These are phyloP conservation scores for Primulina huaijiensis DNA, from an alignment of 257 asterid species.

Conservation along the genomic window DNA sequence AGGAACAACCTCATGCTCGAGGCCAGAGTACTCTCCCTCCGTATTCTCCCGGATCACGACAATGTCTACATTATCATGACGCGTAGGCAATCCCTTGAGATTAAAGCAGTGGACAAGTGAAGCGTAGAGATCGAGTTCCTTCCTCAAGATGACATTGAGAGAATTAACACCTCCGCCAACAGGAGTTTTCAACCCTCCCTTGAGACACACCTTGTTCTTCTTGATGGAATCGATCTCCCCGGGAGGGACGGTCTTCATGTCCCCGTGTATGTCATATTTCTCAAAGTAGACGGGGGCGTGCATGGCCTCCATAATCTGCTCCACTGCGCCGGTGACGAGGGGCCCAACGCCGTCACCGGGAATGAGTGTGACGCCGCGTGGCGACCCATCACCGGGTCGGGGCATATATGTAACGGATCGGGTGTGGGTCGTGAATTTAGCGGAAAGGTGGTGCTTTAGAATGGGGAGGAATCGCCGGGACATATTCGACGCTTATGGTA, in stretches of 20 bases:
- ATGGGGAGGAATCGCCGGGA: slow-evolving; percentile 30
- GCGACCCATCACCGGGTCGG: slow-evolving; percentile 90
- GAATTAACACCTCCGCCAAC: slow-evolving; percentile 97
- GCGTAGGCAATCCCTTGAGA: slow-evolving; percentile 71
- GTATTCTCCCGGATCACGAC: slow-evolving; percentile 96
- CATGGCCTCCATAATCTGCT: slow-evolving; percentile 96
- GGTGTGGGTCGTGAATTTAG: slow-evolving; percentile 33
- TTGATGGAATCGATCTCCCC: slow-evolving; percentile 74
- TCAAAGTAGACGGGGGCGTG: slow-evolving; percentile 94
- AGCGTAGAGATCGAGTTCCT: slow-evolving; percentile 93
- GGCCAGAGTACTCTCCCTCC: slow-evolving; percentile 94
- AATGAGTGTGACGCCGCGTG: slow-evolving; percentile 76
- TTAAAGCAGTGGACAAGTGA: slow-evolving; percentile 91
- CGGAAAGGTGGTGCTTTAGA: slow-evolving; percentile 33
- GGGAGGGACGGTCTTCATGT: slow-evolving; percentile 67
- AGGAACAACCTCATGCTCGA: slow-evolving; percentile 99
- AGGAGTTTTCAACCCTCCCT: slow-evolving; percentile 88
- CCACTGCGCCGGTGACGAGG: slow-evolving; percentile 89
- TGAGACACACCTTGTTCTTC: slow-evolving; percentile 86
- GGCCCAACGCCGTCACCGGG: slow-evolving; percentile 99
- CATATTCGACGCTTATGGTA: neutral
- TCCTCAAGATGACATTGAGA: slow-evolving; percentile 73
- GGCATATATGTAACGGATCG: slow-evolving; percentile 98
- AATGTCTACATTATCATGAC: slow-evolving; percentile 80
- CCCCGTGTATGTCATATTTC: slow-evolving; percentile 78